Percentiles rank a stretch among this genome's conserved stretches.
phyloP scores from a whole-genome alignment of 2,329 filamentous ascomycete species.

The Alternaria triticimaculans region DNA sequence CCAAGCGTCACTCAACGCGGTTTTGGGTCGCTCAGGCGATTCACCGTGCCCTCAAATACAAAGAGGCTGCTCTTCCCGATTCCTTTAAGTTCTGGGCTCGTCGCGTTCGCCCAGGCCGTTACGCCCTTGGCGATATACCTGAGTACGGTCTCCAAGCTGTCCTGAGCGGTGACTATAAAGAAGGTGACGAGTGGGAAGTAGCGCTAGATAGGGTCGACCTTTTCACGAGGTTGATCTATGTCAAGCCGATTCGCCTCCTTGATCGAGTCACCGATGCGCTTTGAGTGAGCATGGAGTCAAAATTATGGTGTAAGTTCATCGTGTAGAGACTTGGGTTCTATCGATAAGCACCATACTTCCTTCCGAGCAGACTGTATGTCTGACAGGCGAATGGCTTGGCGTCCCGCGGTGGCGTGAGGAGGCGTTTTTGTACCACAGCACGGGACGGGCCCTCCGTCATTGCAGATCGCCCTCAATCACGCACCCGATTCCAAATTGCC shows the following conservation, averaged over 20 bases:
- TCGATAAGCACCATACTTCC: not conserved
- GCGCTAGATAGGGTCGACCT: conserved; percentile 47
- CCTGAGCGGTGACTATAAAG: conserved; percentile 22
- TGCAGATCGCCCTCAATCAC: conserved; percentile 4
- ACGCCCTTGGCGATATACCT: conserved; percentile 21
- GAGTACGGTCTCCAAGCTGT: conserved; percentile 23
- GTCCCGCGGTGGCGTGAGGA: conserved; percentile 6
- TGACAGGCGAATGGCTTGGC: not conserved
- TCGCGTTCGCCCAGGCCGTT: not conserved
- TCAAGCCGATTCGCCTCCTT: conserved; percentile 50
- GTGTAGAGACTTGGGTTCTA: not conserved
- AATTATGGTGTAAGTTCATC: not conserved
- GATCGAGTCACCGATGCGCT: conserved; percentile 19
- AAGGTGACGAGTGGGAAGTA: conserved; percentile 58
- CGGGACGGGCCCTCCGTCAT: not conserved
- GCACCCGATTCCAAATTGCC: conserved; percentile 18
- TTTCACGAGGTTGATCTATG: conserved; percentile 38
- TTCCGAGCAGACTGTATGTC: not conserved
- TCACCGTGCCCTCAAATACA: conserved; percentile 64
- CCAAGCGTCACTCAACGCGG: conserved; percentile 42
- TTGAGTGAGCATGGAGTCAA: not conserved
- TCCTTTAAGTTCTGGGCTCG: conserved; percentile 50
- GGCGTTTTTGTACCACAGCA: conserved; percentile 29
- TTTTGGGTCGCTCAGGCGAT: conserved; percentile 63
- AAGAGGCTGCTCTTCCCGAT: conserved; percentile 59